Evolutionary conservation across 2,329 filamentous ascomycete species (phyloP).

Genomic region (Colletotrichum neosansevieriae): DNA sequence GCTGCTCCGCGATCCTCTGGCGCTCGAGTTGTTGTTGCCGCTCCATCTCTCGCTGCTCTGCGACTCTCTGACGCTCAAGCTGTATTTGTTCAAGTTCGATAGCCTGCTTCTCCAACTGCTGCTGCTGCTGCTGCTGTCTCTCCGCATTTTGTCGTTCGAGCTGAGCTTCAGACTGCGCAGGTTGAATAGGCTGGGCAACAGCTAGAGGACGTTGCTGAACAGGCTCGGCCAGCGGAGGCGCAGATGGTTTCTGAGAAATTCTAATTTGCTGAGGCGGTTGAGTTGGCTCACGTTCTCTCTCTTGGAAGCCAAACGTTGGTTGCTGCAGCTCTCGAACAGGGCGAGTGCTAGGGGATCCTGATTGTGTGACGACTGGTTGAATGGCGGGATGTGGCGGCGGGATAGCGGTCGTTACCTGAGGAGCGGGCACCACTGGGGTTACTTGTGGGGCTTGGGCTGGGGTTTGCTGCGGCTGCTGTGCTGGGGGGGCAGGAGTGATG

Average conservation of each 20-base stretch:
- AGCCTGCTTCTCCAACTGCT: slow-evolving; percentile 31
- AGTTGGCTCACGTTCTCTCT: slow-evolving; percentile 54
- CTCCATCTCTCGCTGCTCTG: slow-evolving; percentile 44
- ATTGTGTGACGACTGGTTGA: slow-evolving; percentile 53
- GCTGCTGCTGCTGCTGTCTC: slow-evolving; percentile 43
- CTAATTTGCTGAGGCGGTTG: slow-evolving; percentile 54
- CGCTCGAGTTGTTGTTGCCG: slow-evolving; percentile 46
- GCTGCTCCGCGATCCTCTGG: slow-evolving; percentile 45
- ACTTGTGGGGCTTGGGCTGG: slow-evolving; percentile 43
- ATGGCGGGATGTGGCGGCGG: slow-evolving; percentile 51
- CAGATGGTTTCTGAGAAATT: slow-evolving; percentile 55
- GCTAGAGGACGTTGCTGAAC: slow-evolving; percentile 51
- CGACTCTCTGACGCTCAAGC: slow-evolving; percentile 43
- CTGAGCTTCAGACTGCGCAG: slow-evolving; percentile 48
- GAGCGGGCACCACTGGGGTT: slow-evolving; percentile 38
- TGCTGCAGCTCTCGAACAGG: slow-evolving; percentile 58
- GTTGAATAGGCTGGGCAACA: slow-evolving; percentile 51
- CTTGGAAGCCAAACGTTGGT: slow-evolving; percentile 57
- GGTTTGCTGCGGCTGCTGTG: slow-evolving; percentile 45
- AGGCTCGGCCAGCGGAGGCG: slow-evolving; percentile 49
- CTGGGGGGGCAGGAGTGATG: slow-evolving; percentile 57
- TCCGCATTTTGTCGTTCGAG: slow-evolving; percentile 45
- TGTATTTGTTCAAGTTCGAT: not conserved
- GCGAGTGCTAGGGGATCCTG: slow-evolving; percentile 60
- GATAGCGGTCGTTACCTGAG: slow-evolving; percentile 46